Evolutionary conservation across 2,329 filamentous ascomycete genomes (phyloP).

Genomic region (Akanthomyces dipterigenus): DNA sequence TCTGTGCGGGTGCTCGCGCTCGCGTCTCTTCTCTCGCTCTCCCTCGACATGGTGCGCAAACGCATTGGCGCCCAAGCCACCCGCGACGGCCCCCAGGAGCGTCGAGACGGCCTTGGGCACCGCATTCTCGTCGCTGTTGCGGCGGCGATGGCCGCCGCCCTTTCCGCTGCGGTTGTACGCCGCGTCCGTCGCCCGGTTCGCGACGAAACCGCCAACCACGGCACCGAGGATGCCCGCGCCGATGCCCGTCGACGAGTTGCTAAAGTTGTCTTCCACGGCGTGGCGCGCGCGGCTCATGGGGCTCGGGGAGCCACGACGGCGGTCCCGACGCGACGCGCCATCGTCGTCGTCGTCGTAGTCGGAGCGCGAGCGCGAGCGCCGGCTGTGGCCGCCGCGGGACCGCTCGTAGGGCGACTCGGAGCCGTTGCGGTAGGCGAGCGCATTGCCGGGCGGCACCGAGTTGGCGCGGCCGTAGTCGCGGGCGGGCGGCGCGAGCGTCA

Average conservation of each 20-base stretch:
- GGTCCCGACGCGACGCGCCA: slow-evolving; percentile 4
- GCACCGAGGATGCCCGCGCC: slow-evolving; percentile 47
- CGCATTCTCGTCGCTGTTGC: slow-evolving; percentile 22
- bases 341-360: slow-evolving; percentile 11
- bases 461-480: slow-evolving; percentile 23
- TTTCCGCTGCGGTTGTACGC: slow-evolving; percentile 23
- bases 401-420: slow-evolving; percentile 16
- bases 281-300: slow-evolving; percentile 35
- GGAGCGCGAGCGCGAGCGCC: slow-evolving; percentile 18
- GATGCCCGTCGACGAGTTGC: slow-evolving; percentile 40
- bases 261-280: slow-evolving; percentile 40
- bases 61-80: slow-evolving; percentile 48
- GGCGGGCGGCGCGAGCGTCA: slow-evolving; percentile 22
- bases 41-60: slow-evolving; percentile 38
- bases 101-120: slow-evolving; percentile 38
- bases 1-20: slow-evolving; percentile 21
- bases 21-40: slow-evolving; percentile 26
- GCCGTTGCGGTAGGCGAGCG: slow-evolving; percentile 21
- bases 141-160: slow-evolving; percentile 19
- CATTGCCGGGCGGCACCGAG: slow-evolving; percentile 24
- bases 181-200: slow-evolving; percentile 39
- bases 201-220: slow-evolving; percentile 48
- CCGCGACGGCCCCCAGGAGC: slow-evolving; percentile 47
- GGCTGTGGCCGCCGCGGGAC: background rate
- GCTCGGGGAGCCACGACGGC: slow-evolving; percentile 15